Percentiles rank a stretch among this genome's conserved stretches.
phyloP scores from a whole-genome alignment of 2,329 filamentous ascomycete species.

The Hawksworthiomyces lignivorus region DNA sequence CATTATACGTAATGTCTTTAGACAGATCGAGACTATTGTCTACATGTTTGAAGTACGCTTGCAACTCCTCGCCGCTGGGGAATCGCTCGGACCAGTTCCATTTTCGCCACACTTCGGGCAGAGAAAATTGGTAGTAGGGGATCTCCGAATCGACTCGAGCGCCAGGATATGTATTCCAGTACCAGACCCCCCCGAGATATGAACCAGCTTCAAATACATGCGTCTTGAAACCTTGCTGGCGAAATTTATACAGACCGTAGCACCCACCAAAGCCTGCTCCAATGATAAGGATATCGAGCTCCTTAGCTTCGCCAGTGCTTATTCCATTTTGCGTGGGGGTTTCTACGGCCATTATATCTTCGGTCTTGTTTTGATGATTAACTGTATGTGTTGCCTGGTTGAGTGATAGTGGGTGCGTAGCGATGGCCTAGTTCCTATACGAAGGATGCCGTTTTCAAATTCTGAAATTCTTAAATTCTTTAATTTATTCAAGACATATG shows the following conservation, averaged over 20 bases:
- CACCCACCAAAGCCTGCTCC: constrained; percentile 21
- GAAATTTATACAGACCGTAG: constrained; percentile 27
- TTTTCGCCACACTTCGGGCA: constrained; percentile 31
- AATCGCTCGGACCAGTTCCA: constrained; percentile 37
- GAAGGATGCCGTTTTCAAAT: no score
- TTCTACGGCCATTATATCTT: neutral
- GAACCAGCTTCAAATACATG: constrained; percentile 30
- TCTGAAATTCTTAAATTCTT: no score
- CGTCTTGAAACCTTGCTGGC: constrained; percentile 26
- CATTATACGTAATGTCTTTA: constrained; percentile 36
- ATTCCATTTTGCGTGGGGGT: neutral
- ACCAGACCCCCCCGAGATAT: constrained; percentile 35
- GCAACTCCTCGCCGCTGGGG: constrained; percentile 31
- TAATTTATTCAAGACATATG: no score
- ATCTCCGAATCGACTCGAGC: constrained; percentile 31
- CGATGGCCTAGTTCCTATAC: no score
- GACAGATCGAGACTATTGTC: constrained; percentile 34
- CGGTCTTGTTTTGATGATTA: neutral
- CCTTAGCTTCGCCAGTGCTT: no score
- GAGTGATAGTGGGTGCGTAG: no score
- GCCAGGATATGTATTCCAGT: constrained; percentile 36
- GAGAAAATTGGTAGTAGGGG: constrained; percentile 28
- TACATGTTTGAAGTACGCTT: constrained; percentile 38
- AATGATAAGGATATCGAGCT: constrained; percentile 18
- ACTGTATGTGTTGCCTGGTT: no score